Base-by-base conservation (phyloP, 345 rosid species). In the Populus davidiana region DNA sequence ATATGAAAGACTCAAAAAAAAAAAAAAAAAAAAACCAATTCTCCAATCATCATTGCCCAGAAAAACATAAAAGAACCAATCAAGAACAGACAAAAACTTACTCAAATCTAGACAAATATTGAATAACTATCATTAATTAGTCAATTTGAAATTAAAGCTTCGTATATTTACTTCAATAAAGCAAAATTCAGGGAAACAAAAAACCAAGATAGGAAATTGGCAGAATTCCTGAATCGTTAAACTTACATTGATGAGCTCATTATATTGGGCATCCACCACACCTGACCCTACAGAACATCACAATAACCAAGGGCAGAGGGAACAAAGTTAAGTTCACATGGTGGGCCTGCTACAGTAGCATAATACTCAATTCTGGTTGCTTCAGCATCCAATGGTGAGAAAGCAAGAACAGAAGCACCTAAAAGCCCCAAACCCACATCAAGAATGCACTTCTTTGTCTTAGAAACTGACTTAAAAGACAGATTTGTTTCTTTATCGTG, bases 281-380 rank as follows among this genome's bases (percentile, higher is more conserved):
- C 98, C 97, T 43, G 85, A 65, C 21, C 99, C 99, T 13, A 82
- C 85, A 49, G 77, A 59, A 95, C 71, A 77, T 95, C 99, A 70
- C 99, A 95, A 79, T 75, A 95, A 3, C 99, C 99, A 61, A 95
- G 95, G 35, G 98, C 99, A 1, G 99, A 90, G 54, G 80, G 86
- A 20, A 81, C 94, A 64, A 81, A 91, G 77, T 80, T 91, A 83
- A 88, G 79, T 73, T 93, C 96, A 52, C 96, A 95, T 12, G 80
- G 79, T 72, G 99, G 99, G 70, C 93, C 99, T 54, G 88, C 94
- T 0, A 86, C 90, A 1, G 99, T 95, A 17, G 97, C 99, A 80
- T 87, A 95, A 77, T 95, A 95, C 88, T 93, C 85, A 31, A 95
- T 85, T 77, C 97, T 86, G 61, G 97, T 95, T 5, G 99, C 99